Evolutionary conservation across 2,329 filamentous ascomycete genomes (phyloP).

Genomic region (Dactylella cylindrospora): DNA sequence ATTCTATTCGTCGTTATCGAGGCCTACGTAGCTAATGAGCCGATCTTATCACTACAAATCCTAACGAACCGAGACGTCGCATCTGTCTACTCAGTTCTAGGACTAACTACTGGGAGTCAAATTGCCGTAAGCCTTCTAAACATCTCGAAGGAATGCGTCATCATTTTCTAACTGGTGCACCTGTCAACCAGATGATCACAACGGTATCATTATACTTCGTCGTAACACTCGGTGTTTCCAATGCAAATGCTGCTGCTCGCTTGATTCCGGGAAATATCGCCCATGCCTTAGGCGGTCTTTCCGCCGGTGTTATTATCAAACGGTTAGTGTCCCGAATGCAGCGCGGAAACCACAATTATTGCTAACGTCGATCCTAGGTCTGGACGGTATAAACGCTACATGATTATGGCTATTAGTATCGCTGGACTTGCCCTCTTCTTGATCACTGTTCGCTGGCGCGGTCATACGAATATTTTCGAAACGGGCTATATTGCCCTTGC

Average conservation of each 20-base stretch:
- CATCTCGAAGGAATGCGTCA: not conserved
- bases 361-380: not conserved
- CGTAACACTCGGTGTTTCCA: conserved; percentile 61
- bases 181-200: conserved; percentile 59
- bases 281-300: conserved; percentile 65
- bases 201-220: conserved; percentile 70
- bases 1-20: conserved; percentile 15
- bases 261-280: conserved; percentile 68
- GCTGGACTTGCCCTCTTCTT: conserved; percentile 17
- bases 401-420: conserved; percentile 55
- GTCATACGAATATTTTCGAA: conserved; percentile 55
- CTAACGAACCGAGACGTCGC: conserved; percentile 59
- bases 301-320: conserved; percentile 61
- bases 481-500: conserved; percentile 59
- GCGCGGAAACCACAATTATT: too few relatives aligned
- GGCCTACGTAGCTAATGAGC: conserved; percentile 56
- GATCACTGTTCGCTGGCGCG: conserved; percentile 60
- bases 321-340: conserved; percentile 15
- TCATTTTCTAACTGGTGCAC: not conserved
- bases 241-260: conserved; percentile 62
- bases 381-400: conserved; percentile 62
- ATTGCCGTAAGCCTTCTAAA: conserved; percentile 15
- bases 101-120: conserved; percentile 46
- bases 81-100: conserved; percentile 58
- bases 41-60: conserved; percentile 62